Conservation (phyloP, 257 asterid genomes). For the Misopates orontium region DNA sequence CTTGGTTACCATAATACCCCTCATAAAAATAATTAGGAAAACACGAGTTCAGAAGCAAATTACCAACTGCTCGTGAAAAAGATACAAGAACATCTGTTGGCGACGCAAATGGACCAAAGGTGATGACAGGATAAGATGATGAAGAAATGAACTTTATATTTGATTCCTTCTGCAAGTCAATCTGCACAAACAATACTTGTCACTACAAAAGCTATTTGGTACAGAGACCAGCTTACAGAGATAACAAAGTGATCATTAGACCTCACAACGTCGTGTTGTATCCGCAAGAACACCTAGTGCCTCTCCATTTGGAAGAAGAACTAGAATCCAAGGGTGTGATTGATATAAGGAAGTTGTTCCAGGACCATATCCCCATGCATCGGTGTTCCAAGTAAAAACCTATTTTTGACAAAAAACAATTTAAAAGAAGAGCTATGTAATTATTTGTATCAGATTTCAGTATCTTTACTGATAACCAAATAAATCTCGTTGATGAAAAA, state of each 20-base stretch:
- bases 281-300: slow-evolving; percentile 93
- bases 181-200: slow-evolving; percentile 47
- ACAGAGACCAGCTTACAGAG: slow-evolving; percentile 13
- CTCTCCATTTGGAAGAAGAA: slow-evolving; percentile 83
- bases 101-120: slow-evolving; percentile 90
- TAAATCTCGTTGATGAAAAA: neutral
- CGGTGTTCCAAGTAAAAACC: slow-evolving; percentile 92
- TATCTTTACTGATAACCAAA: neutral
- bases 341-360: slow-evolving; percentile 95
- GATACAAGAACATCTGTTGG: slow-evolving; percentile 81
- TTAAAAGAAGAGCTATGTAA: no score
- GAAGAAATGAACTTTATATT: slow-evolving; percentile 58
- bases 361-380: slow-evolving; percentile 92
- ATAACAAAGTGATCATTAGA: slow-evolving; percentile 27
- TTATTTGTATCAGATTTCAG: no score
- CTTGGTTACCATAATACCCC: neutral
- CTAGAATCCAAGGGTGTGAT: slow-evolving; percentile 98
- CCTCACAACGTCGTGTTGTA: slow-evolving; percentile 92
- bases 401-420: slow-evolving; percentile 20
- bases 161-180: slow-evolving; percentile 77
- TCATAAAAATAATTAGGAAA: neutral
- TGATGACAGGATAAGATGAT: slow-evolving; percentile 68
- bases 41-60: slow-evolving; percentile 20
- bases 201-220: slow-evolving; percentile 20
- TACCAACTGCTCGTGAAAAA: slow-evolving; percentile 83